Percentiles rank a stretch among this genome's conserved stretches.
phyloP scores from a whole-genome alignment of 495 filamentous ascomycete species.

The Aspergillus ellipticus region DNA sequence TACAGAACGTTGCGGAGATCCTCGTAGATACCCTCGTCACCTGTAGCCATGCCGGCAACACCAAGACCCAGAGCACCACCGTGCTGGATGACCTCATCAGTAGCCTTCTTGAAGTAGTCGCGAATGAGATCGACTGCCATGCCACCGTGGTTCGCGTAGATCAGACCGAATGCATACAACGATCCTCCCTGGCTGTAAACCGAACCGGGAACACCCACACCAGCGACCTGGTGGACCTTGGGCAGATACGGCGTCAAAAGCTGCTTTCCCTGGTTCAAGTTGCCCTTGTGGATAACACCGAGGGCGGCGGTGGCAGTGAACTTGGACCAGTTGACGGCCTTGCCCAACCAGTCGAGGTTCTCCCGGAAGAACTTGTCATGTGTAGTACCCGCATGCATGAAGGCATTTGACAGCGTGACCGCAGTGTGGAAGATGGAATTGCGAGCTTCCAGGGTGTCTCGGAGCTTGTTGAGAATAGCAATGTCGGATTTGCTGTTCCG shows the following conservation, averaged over 20 bases:
- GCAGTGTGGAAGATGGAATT: conserved; percentile 99
- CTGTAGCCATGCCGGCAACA: conserved; percentile 96
- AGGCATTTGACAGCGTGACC: conserved; percentile 94
- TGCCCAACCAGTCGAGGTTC: conserved; percentile 96
- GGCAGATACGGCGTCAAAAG: conserved; percentile 94
- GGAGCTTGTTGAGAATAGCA: conserved; percentile 89
- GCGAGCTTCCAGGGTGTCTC: conserved; percentile 88
- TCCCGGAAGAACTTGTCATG: conserved; percentile 97
- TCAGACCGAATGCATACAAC: conserved; percentile 91
- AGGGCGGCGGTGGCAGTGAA: conserved; percentile 97
- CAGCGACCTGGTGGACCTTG: conserved; percentile 53
- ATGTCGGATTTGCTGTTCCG: conserved; percentile 87
- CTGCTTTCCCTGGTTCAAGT: conserved; percentile 87
- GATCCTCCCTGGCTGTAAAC: conserved; percentile 95
- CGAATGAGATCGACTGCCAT: conserved; percentile 87
- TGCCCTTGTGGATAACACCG: conserved; percentile 94
- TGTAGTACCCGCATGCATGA: conserved; percentile 99
- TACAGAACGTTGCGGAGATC: conserved; percentile 84
- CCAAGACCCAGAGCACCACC: conserved; percentile 93
- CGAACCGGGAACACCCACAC: conserved; percentile 67
- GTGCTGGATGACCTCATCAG: conserved; percentile 94
- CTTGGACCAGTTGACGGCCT: conserved; percentile 99
- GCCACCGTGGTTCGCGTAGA: conserved; percentile 96
- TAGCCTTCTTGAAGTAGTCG: conserved; percentile 77
- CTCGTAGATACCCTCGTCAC: conserved; percentile 84